Evolutionary conservation across 140 eudicot species (phyloP), one percentile per base, ranked within the genome.

Genomic region (Stevia rebaudiana): DNA sequence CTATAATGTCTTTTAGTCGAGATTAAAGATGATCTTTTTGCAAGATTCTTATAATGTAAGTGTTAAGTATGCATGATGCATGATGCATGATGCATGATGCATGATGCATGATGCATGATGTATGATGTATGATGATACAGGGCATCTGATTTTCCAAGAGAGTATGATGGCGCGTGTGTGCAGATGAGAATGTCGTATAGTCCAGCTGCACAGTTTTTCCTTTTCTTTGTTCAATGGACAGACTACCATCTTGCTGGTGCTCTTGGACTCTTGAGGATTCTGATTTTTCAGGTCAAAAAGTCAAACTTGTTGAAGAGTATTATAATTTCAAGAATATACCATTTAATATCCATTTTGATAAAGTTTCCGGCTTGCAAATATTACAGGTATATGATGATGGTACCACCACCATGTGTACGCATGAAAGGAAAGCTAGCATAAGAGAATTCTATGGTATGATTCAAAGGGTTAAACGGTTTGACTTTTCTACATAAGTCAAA

Each of bases 171-270:
- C 9, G 94, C 97, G 5, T 84, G 88, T 69, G 77, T 90, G 44
- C 97, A 90, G 72, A 87, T 90, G 97, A 84, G 97, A 80, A 84
- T 90, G 84, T 90, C 95, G 0, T 90, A 90, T 75, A 87, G 95
- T 47, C 97, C 97, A 0, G 97, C 90, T 19, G 95, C 97, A 6
- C 95, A 87, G 58, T 67, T 90, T 54, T 84, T 90, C 66, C 95
- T 90, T 43, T 90, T 90, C 78, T 82, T 90, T 36, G 95, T 90
- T 10, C 97, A 90, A 21, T 90, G 97, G 97, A 84, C 97, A 0
- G 97, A 90, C 46, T 87, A 86, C 68, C 82, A 87, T 79, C 85
- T 90, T 54, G 97, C 97, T 0, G 97, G 97, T 55, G 95, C 95
- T 60, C 95, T 90, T 73, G 97, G 97, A 25, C 83, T 90, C 54